phyloP scores from a whole-genome alignment of 257 asterid genomes.

The Craterostigma plantagineum region DNA sequence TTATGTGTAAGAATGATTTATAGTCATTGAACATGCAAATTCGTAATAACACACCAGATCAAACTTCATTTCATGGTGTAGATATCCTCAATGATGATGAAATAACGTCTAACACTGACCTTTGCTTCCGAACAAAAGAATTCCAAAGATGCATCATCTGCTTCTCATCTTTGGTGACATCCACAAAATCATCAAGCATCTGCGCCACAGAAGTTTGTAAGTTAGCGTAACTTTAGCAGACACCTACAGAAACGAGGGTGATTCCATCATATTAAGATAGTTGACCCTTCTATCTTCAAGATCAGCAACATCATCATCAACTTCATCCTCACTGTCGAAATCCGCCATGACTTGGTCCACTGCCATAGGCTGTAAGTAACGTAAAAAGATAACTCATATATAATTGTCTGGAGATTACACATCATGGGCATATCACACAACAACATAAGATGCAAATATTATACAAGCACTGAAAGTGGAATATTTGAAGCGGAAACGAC shows the following conservation, averaged over 20 bases:
- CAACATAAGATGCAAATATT: no score
- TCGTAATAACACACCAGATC: no score
- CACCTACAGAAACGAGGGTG: conserved; percentile 10
- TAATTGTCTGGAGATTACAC: background rate
- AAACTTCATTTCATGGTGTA: no score
- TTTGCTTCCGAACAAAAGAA: conserved; percentile 88
- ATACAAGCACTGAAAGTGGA: no score
- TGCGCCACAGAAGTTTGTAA: conserved; percentile 14
- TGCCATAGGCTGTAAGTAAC: conserved; percentile 67
- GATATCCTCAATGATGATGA: no score
- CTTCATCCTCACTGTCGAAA: conserved; percentile 97
- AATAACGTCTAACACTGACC: conserved; percentile 16
- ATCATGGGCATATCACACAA: background rate
- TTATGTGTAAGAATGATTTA: no score
- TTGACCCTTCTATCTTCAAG: conserved; percentile 92
- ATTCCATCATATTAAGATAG: no score
- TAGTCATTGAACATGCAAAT: no score
- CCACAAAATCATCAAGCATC: conserved; percentile 99
- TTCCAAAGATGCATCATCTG: conserved; percentile 98
- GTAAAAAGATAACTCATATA: background rate
- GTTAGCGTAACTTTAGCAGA: conserved; percentile 5
- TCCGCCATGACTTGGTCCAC: conserved; percentile 90
- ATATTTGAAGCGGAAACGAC: no score
- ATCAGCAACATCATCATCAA: conserved; percentile 98
- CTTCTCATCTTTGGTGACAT: conserved; percentile 89